phyloP scores from a whole-genome alignment of 345 rosid genomes.

The Bretschneidera sinensis region DNA sequence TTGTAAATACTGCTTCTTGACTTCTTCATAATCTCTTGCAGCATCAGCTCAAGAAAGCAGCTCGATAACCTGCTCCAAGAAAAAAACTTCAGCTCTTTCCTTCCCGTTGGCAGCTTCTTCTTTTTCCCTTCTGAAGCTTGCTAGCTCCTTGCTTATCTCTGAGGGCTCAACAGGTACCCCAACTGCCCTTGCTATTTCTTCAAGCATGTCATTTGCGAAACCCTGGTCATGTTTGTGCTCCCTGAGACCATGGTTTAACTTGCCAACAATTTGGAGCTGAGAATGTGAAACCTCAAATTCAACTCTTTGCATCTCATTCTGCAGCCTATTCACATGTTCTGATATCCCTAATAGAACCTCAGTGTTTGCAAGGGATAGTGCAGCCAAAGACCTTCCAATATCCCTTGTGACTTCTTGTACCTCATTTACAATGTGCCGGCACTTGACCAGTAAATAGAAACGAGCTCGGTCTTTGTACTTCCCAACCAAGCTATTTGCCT shows the following conservation, averaged over 20 bases:
- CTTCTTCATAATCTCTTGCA: conserved; percentile 51
- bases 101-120: conserved; percentile 60
- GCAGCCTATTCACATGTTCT: conserved; percentile 54
- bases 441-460: conserved; percentile 55
- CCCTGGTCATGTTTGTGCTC: conserved; percentile 59
- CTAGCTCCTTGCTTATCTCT: conserved; percentile 58
- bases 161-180: conserved; percentile 69
- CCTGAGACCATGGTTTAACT: conserved; percentile 48
- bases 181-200: conserved; percentile 60
- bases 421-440: conserved; percentile 55
- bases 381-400: conserved; percentile 57
- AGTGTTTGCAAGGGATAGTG: conserved; percentile 46
- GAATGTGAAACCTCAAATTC: conserved; percentile 50
- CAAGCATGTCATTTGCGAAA: conserved; percentile 62
- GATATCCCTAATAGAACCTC: conserved; percentile 53
- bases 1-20: conserved; percentile 43
- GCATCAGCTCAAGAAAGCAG: conserved; percentile 73
- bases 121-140: conserved; percentile 53
- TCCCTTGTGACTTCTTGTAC: conserved; percentile 60
- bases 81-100: conserved; percentile 59
- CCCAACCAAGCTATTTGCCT: conserved; percentile 53
- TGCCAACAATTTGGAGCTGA: conserved; percentile 52
- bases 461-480: conserved; percentile 51
- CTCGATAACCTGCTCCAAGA: conserved; percentile 69
- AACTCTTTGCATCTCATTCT: conserved; percentile 65